phyloP scores from a whole-genome alignment of 495 filamentous ascomycete species.

The Tuber microsphaerosporum region DNA sequence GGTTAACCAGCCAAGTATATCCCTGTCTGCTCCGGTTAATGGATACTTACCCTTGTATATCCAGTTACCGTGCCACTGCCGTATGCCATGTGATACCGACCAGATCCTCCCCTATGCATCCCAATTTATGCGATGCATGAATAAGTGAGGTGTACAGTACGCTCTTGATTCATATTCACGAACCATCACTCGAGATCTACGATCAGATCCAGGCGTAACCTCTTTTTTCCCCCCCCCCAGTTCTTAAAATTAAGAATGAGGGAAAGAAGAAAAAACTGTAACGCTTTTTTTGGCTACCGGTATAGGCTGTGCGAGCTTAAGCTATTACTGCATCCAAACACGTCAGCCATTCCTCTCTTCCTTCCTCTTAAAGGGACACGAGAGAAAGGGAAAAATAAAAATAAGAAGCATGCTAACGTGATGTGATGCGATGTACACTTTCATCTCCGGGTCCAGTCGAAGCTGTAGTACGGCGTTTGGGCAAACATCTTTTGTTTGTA shows the following conservation, averaged over 20 bases:
- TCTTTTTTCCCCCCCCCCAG: background rate
- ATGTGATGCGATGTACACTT: background rate
- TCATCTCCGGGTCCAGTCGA: background rate
- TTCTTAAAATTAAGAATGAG: background rate
- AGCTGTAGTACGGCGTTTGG: background rate
- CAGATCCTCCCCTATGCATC: background rate
- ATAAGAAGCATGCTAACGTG: background rate
- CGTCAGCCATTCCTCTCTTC: background rate
- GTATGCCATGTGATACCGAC: background rate
- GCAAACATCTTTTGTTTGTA: background rate
- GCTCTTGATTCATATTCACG: background rate
- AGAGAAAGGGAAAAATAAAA: background rate
- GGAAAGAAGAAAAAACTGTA: background rate
- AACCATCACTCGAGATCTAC: background rate
- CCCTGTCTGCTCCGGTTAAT: no score
- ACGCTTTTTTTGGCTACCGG: background rate
- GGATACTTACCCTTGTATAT: no score
- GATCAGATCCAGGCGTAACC: background rate
- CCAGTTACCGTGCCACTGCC: no score
- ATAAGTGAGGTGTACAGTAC: background rate
- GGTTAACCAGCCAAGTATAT: no score
- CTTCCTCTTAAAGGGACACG: background rate
- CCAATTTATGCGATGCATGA: background rate
- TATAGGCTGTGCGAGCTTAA: background rate
- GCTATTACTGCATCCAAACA: background rate